phyloP scores from a whole-genome alignment of 129 eudicot species.

The Tagetes erecta region DNA sequence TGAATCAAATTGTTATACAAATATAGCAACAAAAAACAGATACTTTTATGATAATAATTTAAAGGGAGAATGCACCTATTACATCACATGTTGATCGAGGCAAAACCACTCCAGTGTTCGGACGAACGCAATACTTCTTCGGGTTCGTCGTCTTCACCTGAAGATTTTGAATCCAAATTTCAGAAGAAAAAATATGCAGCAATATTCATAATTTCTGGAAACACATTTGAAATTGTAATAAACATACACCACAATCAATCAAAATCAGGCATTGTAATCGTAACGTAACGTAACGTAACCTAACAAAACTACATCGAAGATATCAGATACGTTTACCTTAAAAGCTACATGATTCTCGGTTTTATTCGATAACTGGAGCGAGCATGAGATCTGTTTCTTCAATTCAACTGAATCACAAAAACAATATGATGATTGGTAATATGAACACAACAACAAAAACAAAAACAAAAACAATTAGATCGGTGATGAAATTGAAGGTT shows the following conservation, averaged over 20 bases:
- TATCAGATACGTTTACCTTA: constrained; percentile 46
- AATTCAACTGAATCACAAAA: constrained; percentile 53
- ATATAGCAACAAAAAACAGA: no score
- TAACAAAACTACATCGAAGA: no score
- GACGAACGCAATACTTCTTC: constrained; percentile 86
- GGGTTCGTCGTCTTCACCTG: constrained; percentile 95
- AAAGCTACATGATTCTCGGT: constrained; percentile 71
- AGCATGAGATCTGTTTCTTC: constrained; percentile 79
- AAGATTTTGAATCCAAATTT: constrained; percentile 2
- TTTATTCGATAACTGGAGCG: constrained; percentile 59
- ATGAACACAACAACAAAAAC: background rate
- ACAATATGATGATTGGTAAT: background rate
- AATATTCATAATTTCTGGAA: background rate
- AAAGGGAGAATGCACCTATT: constrained; percentile 42
- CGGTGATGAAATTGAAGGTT: constrained; percentile 15
- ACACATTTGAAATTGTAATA: no score
- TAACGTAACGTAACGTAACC: background rate
- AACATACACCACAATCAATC: background rate
- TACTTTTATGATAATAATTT: background rate
- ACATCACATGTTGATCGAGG: constrained; percentile 71
- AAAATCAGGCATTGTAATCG: background rate
- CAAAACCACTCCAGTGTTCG: constrained; percentile 68
- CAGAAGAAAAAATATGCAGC: background rate
- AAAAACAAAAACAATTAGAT: background rate
- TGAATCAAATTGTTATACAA: no score